Evolutionary conservation across 1,284 basidiomycete genomes (phyloP), one percentile per base, ranked within the genome.

Genomic region (Nidula niveotomentosa): DNA sequence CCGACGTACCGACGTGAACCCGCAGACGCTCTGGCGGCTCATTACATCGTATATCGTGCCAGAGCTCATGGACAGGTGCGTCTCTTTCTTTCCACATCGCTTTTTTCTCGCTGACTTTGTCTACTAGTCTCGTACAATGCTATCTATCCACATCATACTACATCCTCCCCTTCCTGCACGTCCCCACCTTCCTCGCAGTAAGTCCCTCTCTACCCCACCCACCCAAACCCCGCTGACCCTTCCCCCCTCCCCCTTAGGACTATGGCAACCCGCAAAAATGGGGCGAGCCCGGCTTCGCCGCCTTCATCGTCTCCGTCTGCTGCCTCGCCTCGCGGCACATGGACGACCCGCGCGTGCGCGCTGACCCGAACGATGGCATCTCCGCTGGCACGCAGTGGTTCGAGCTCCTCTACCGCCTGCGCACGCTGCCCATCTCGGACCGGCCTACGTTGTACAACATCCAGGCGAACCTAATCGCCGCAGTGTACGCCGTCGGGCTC

Each of bases 331-430:
- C 92, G 1, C 81, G 93, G 39, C 93, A 96, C 67, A 90, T 94
- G 57, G 93, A 96, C 66, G 93, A 95, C 69, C 87, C 88, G 5
- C 85, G 93, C 47, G 91, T 94, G 17, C 85, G 93, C 36, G 83
- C 90, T 6, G 86, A 92, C 65, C 85, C 91, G 1, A 77, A 76
- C 53, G 91, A 94, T 62, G 87, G 91, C 1, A 85, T 88, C 17
- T 91, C 91, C 15, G 90, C 93, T 18, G 93, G 93, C n/a, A 90
- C 89, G 6, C 86, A 90, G 56, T 96, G 92, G 85, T 94, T 95
- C 64, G 93, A 93, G 61, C 81, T 95, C 10, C 90, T 94, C 65
- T 85, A 83, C 30, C 87, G 90, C 13, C 76, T 96, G 43, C 85
- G 92, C n/a, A 91, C 88, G 18, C 77, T 94, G 30, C 91, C 92